Percentiles rank a stretch among this genome's conserved stretches.
Conservation (phyloP, 1,284 basidiomycete genomes). For the Termitomyces sp. region DNA sequence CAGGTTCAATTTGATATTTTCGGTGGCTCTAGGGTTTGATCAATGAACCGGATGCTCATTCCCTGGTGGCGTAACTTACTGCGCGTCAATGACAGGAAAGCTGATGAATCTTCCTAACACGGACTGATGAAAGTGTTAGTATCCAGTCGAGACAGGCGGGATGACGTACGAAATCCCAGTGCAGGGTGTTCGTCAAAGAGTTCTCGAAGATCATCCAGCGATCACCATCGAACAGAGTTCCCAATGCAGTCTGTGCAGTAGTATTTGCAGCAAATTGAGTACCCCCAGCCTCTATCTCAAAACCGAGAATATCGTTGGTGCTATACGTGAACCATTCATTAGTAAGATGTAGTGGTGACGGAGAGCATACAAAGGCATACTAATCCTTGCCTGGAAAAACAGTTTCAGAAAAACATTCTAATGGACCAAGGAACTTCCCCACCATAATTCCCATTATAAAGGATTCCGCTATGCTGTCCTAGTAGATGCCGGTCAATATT, state of each 20-base stretch:
- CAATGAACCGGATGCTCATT: not conserved
- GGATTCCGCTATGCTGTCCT: conserved; percentile 52
- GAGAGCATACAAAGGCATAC: conserved; percentile 28
- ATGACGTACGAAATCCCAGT: conserved; percentile 59
- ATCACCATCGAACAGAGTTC: conserved; percentile 25
- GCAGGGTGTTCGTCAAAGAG: conserved; percentile 43
- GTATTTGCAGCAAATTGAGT: conserved; percentile 45
- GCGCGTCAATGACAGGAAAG: conserved; percentile 50
- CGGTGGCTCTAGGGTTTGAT: conserved; percentile 29
- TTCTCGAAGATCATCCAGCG: conserved; percentile 66
- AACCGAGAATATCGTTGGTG: conserved; percentile 45
- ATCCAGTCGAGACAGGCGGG: not conserved
- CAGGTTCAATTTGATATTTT: conserved; percentile 52
- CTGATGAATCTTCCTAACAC: conserved; percentile 54
- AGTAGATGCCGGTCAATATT: not conserved
- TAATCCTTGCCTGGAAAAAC: conserved; percentile 49
- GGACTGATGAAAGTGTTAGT: conserved; percentile 34
- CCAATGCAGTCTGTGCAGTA: conserved; percentile 40
- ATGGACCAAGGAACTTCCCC: not conserved
- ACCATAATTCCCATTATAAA: conserved; percentile 62
- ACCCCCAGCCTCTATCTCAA: conserved; percentile 49
- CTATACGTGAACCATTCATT: conserved; percentile 24
- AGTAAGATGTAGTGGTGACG: not conserved
- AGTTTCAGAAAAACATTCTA: not conserved
- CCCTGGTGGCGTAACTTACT: conserved; percentile 34